phyloP scores from a whole-genome alignment of 2,329 filamentous ascomycete species.

The Albifimbria verrucaria region DNA sequence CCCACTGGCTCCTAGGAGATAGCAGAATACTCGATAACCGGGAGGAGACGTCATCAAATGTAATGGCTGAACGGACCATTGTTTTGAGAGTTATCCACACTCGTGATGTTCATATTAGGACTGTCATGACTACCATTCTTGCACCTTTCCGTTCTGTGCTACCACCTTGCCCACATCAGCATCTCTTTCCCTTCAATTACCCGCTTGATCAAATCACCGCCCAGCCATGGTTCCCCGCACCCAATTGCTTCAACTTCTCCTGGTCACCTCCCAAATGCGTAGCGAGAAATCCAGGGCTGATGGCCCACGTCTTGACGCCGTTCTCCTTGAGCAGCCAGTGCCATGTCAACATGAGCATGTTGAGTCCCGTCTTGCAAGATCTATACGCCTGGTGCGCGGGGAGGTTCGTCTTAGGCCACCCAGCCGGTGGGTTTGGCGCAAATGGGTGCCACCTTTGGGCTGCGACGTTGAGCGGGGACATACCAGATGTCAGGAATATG shows the following conservation, averaged over 20 bases:
- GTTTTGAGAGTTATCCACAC: no score
- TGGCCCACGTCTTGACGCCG: conserved; percentile 45
- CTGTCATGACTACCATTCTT: conserved; percentile 32
- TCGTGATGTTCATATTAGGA: no score
- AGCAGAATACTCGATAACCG: no score
- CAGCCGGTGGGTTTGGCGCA: conserved; percentile 24
- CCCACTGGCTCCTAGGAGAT: no score
- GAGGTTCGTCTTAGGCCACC: conserved; percentile 51
- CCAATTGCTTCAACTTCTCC: conserved; percentile 27
- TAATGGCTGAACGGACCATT: no score
- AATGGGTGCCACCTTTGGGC: conserved; percentile 14
- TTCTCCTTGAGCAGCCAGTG: conserved; percentile 39
- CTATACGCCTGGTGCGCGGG: conserved; percentile 25
- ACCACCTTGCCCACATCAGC: conserved; percentile 37
- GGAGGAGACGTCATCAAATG: no score
- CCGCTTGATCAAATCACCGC: conserved; percentile 32
- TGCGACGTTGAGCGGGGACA: conserved; percentile 30
- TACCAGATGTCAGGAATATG: conserved; percentile 45
- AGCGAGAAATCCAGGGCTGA: conserved; percentile 47
- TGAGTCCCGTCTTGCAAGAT: conserved; percentile 22
- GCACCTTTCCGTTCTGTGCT: conserved; percentile 17
- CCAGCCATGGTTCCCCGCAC: conserved; percentile 30
- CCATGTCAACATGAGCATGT: conserved; percentile 40
- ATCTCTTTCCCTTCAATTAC: conserved; percentile 42
- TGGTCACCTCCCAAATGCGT: conserved; percentile 38